Base-by-base conservation (phyloP, 179 eudicot genomes). In the Silene coronaria region DNA sequence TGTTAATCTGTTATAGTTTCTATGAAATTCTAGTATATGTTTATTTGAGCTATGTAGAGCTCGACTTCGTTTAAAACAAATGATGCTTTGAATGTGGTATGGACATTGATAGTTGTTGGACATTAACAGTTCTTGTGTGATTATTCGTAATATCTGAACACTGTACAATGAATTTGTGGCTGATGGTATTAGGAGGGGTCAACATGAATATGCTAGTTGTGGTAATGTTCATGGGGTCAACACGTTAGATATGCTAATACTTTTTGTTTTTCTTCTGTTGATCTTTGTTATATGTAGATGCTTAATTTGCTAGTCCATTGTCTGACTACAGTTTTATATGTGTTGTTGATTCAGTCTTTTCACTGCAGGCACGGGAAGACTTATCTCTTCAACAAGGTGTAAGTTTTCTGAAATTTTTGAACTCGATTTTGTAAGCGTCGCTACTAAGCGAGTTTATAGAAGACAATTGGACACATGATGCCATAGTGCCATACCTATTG, bases 311-410 rank as follows among this genome's bases (percentile, higher is more conserved):
- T 60, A 66, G 72, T 36, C 27, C 63, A 5, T 14, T 53, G 48
- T 79, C 88, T 85, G 81, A 85, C 85, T 53, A 32, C n/a, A 66
- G 60, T 78, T 79, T 71, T 83, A 36, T 73, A 70, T 83, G 76
- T 81, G 76, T 74, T 83, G 72, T 88, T 82, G 79, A 73, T 88
- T 79, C 92, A 94, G 98, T 79, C 95, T 78, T 94, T 94, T 76
- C 90, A 87, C 76, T 62, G 82, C 95, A 92, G 85, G 91, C 90
- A 94, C 82, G 98, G 98, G 79, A 92, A 86, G 84, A 96, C 98
- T 81, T 94, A 92, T 82, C 97, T 94, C 91, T 94, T 94, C 91
- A 88, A 75, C 79, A 90, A 89, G 84, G 95, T 90, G 98, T 94
- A 94, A 90, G 98, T 94, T 78, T 86, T 81, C 90, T 76, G 74